These are phyloP conservation scores for Candida endomychidarum DNA, from an alignment of 805 yeast species.

Conservation along the genomic window DNA sequence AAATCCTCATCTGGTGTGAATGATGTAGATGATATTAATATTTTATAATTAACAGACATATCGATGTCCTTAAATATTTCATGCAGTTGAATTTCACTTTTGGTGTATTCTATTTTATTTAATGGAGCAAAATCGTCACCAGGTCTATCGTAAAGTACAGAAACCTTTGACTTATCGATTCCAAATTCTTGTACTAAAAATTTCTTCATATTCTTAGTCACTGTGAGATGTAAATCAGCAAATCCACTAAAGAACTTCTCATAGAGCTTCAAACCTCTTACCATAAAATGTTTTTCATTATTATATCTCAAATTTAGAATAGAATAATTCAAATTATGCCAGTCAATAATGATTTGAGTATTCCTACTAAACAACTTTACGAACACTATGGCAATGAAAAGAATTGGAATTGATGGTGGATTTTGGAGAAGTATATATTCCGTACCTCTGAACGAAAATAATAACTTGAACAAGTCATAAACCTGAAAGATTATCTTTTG, in stretches of 20 bases:
- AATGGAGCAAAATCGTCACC: constrained; percentile 62
- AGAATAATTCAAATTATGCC: constrained; percentile 94
- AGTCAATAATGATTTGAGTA: constrained; percentile 75
- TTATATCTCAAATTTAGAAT: constrained; percentile 67
- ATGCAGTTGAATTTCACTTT: constrained; percentile 25
- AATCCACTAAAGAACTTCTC: constrained; percentile 62
- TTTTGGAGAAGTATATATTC: constrained; percentile 77
- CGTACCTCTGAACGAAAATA: constrained; percentile 58
- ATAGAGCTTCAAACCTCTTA: constrained; percentile 55
- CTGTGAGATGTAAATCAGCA: constrained; percentile 77
- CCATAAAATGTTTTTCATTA: constrained; percentile 58
- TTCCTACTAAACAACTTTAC: constrained; percentile 49
- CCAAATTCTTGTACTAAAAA: constrained; percentile 59
- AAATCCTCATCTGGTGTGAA: constrained; percentile 97
- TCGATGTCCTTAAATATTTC: constrained; percentile 27
- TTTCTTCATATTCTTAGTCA: constrained; percentile 69
- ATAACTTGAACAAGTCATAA: constrained; percentile 41
- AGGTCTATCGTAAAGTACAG: constrained; percentile 86
- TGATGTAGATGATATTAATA: constrained; percentile 86
- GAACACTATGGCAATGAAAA: constrained; percentile 60
- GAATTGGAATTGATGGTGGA: constrained; percentile 89
- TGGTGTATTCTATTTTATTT: constrained; percentile 29
- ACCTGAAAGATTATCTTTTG: constrained; percentile 62
- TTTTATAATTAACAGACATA: constrained; percentile 43
- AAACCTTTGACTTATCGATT: constrained; percentile 44